Conservation (phyloP, 345 rosid genomes). For the Rhodomyrtus tomentosa region DNA sequence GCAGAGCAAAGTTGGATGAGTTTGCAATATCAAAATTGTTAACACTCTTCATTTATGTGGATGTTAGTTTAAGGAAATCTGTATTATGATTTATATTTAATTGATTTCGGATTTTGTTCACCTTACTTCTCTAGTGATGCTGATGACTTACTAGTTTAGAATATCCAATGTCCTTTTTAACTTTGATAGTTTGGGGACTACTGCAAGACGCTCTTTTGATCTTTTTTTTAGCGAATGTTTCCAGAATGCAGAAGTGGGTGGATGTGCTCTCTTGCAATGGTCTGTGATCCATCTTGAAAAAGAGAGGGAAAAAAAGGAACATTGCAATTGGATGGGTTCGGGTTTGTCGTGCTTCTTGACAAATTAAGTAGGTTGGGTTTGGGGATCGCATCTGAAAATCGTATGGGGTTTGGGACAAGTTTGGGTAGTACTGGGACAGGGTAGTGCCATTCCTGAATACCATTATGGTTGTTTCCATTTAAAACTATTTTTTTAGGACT, state of each 20-base stretch:
- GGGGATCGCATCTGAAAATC: neutral
- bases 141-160: neutral
- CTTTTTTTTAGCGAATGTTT: neutral
- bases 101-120: neutral
- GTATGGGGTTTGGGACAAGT: neutral
- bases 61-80: neutral
- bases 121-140: neutral
- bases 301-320: neutral
- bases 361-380: neutral
- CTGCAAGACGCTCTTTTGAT: neutral
- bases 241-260: neutral
- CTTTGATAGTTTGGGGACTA: neutral
- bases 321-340: neutral
- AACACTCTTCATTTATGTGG: neutral
- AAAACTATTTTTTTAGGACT: neutral
- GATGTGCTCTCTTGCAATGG: neutral
- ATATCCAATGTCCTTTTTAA: fast-evolving
- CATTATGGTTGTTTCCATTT: neutral
- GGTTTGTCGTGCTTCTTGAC: neutral
- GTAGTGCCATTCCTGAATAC: neutral
- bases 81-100: neutral
- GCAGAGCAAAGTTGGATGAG: neutral
- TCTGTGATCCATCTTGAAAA: neutral
- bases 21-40: neutral
- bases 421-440: fast-evolving